These are phyloP conservation scores for Pythium graminicola DNA, from an alignment of 352 stramenopile genomes.

Conservation along the genomic window DNA sequence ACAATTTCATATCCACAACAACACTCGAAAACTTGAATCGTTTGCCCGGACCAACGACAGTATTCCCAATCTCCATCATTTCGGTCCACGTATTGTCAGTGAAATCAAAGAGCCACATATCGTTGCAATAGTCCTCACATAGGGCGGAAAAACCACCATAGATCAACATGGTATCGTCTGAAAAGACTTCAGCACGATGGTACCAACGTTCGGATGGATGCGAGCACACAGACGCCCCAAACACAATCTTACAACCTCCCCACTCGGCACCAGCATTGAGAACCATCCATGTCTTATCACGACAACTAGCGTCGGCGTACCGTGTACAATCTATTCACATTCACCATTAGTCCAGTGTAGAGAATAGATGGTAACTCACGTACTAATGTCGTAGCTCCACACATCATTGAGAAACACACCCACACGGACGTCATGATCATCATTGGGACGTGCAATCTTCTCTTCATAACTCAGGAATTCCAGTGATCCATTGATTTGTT, in stretches of 20 bases:
- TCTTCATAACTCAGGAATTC: constrained; percentile 87
- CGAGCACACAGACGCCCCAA: constrained; percentile 83
- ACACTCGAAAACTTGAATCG: constrained; percentile 91
- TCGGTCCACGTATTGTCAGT: constrained; percentile 86
- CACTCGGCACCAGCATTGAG: constrained; percentile 82
- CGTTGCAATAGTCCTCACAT: constrained; percentile 95
- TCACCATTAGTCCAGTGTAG: neutral
- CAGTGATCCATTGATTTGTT: constrained; percentile 65
- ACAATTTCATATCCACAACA: constrained; percentile 46
- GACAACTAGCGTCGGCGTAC: constrained; percentile 83
- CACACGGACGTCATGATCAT: constrained; percentile 56
- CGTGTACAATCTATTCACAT: constrained; percentile 56
- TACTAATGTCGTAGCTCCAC: constrained; percentile 93
- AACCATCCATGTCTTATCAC: constrained; percentile 74
- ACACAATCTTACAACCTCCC: constrained; percentile 86
- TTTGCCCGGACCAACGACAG: constrained; percentile 64
- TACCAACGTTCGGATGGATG: constrained; percentile 86
- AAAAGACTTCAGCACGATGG: constrained; percentile 86
- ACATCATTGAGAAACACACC: constrained; percentile 94
- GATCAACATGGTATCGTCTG: constrained; percentile 87
- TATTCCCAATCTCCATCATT: constrained; percentile 69
- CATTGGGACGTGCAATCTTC: constrained; percentile 50
- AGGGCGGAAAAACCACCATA: constrained; percentile 91
- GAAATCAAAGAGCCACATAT: constrained; percentile 94
- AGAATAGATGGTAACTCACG: neutral